Base-by-base conservation (phyloP, 768 basidiomycete genomes). In the Agaricus subrufescens region DNA sequence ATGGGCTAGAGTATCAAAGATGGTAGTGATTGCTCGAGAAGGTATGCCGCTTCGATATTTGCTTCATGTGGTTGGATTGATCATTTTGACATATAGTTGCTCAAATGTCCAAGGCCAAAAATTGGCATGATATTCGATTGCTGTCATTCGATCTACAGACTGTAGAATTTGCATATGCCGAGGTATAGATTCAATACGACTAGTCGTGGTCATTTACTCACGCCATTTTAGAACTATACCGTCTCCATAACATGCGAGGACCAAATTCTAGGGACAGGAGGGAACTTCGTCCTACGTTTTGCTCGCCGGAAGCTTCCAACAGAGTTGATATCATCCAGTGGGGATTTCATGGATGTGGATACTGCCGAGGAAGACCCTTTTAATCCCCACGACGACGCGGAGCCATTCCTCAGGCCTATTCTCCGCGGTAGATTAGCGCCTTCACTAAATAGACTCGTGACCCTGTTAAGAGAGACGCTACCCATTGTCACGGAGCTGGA, bases 1-100 rank as follows among this genome's bases (percentile, higher is more conserved):
- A 69, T 96, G 94, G 92, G 90, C 91, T 40, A 77, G 89, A 45
- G 89, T 96, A 30, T 91, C 91, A 19, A 95, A 94, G 71, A 93
- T 94, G 81, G 91, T 94, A 11, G 90, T 94, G 27, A 93, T 96
- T 54, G 94, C 93, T 11, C 83, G 91, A 58, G 91, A 94, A 74
- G 84, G 92, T 91, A 65, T 8, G 11, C 64, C 60, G 1, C 25
- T 39, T n/a, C 52, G 44, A 45, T 15, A 58, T 61, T 19, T 25
- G 11, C 58, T 30, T 29, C 31, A 14, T 50, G 15, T 25, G 25
- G 30, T 45, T 10, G 5, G 34, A 40, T 23, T 39, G 29, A n/a
- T 11, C 31, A 19, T 23, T 50, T 26, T 4, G 19, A 43, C 23
- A 44, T n/a, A 8, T 48, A 92, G 94, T 95, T 40, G 89, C 87